Evolutionary conservation across 2,329 filamentous ascomycete genomes (phyloP).

Genomic region (Xylariales sp.): DNA sequence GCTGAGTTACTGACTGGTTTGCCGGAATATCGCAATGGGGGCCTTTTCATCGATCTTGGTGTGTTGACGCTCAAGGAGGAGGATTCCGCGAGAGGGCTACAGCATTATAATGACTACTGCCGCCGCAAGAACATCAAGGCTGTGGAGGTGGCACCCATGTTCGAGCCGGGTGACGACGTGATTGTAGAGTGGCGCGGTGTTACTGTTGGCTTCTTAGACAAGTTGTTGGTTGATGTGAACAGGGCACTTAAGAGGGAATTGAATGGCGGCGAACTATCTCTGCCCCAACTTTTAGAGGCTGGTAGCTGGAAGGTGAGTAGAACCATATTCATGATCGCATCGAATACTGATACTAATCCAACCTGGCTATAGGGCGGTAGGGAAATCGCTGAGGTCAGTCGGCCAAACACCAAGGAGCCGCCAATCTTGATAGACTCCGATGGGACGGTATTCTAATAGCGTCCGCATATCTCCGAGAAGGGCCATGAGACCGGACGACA

Average conservation of each 20-base stretch:
- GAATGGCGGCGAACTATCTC: constrained; percentile 32
- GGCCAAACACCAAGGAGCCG: constrained; percentile 93
- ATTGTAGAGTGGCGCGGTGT: constrained; percentile 63
- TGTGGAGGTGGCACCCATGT: constrained; percentile 52
- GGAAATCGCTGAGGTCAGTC: constrained; percentile 90
- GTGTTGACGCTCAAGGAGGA: constrained; percentile 47
- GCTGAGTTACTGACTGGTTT: constrained; percentile 58
- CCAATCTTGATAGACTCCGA: constrained; percentile 96
- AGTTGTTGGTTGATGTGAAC: constrained; percentile 46
- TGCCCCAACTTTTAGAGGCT: constrained; percentile 49
- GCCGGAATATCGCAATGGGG: constrained; percentile 69
- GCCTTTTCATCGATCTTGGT: constrained; percentile 58
- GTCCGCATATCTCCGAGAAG: too few relatives aligned
- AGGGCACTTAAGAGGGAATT: constrained; percentile 22
- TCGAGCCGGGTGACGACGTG: constrained; percentile 55
- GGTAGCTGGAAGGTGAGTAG: constrained; percentile 45
- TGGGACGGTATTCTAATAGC: constrained; percentile 94
- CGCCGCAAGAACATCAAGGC: constrained; percentile 20
- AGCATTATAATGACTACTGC: constrained; percentile 33
- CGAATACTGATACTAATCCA: constrained; percentile 16
- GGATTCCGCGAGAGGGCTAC: constrained; percentile 36
- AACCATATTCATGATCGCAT: not conserved
- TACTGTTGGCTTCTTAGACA: constrained; percentile 56
- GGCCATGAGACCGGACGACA: too few relatives aligned
- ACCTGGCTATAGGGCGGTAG: constrained; percentile 70